These are phyloP conservation scores for Mycena pura DNA, from an alignment of 768 basidiomycete species.

Conservation along the genomic window DNA sequence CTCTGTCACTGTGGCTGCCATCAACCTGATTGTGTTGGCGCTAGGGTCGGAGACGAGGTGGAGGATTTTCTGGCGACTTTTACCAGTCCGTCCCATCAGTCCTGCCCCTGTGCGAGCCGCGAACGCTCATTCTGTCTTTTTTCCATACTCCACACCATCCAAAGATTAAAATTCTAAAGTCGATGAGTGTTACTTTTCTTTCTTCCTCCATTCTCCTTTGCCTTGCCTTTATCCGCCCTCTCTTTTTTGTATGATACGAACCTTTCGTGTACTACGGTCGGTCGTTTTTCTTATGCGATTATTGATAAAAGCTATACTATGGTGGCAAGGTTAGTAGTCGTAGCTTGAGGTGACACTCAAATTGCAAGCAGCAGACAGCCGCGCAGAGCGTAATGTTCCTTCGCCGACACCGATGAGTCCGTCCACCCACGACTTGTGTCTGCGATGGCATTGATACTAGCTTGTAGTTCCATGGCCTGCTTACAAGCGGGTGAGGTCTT, in stretches of 20 bases:
- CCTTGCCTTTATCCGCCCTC: neutral
- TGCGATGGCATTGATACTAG: constrained; percentile 18
- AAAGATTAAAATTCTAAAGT: constrained; percentile 10
- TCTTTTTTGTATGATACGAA: constrained; percentile 21
- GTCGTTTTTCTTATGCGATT: constrained; percentile 23
- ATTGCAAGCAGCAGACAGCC: constrained; percentile 8
- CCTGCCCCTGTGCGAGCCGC: constrained; percentile 18
- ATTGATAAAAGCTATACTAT: neutral
- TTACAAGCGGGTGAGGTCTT: too few species aligned
- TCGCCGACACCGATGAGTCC: constrained; percentile 11
- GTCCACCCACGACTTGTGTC: constrained; percentile 17
- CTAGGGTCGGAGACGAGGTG: constrained; percentile 3
- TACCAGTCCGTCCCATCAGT: constrained; percentile 43
- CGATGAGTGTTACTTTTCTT: constrained; percentile 21
- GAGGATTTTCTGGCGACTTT: constrained; percentile 16
- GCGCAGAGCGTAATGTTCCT: neutral
- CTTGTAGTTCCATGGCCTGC: constrained; percentile 10
- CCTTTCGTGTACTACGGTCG: constrained; percentile 27
- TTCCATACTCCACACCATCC: constrained; percentile 11
- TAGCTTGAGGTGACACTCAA: constrained; percentile 17
- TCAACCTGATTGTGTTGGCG: neutral
- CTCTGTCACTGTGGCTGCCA: neutral
- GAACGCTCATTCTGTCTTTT: constrained; percentile 25
- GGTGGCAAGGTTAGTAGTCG: constrained; percentile 22
- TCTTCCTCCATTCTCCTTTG: neutral